These are phyloP conservation scores for Lachancea waltii DNA, from an alignment of 805 yeast genomes.

Conservation along the genomic window DNA sequence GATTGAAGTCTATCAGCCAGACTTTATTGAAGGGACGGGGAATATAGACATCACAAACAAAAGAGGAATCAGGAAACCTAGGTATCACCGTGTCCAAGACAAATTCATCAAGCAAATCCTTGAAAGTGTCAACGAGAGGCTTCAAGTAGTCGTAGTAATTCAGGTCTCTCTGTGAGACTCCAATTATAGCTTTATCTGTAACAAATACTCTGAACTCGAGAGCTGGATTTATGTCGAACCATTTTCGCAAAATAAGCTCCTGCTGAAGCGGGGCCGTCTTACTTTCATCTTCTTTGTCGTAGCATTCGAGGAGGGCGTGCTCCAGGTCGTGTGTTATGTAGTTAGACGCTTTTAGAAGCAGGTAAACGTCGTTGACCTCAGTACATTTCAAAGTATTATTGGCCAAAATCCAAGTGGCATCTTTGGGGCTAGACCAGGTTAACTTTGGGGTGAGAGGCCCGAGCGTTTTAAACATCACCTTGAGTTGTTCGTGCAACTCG, in stretches of 20 bases:
- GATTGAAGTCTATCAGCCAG: conserved; percentile 78
- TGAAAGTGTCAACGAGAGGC: conserved; percentile 43
- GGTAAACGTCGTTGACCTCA: conserved; percentile 66
- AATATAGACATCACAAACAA: conserved; percentile 75
- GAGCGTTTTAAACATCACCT: conserved; percentile 38
- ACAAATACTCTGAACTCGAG: conserved; percentile 88
- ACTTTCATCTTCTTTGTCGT: conserved; percentile 31
- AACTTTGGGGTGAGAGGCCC: conserved; percentile 78
- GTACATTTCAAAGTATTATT: conserved; percentile 69
- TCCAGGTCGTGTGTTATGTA: conserved; percentile 81
- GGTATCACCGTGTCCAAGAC: conserved; percentile 42
- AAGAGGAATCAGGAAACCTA: conserved; percentile 48
- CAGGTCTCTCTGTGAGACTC: conserved; percentile 78
- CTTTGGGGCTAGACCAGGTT: conserved; percentile 97
- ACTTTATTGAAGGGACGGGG: conserved; percentile 66
- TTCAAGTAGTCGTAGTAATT: conserved; percentile 70
- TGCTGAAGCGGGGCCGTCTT: conserved; percentile 32
- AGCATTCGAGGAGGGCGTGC: conserved; percentile 53
- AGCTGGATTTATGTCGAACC: conserved; percentile 83
- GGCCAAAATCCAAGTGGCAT: conserved; percentile 86
- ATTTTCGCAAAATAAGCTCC: conserved; percentile 73
- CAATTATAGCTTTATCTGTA: conserved; percentile 54
- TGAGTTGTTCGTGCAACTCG: conserved; percentile 52
- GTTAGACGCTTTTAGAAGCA: conserved; percentile 79
- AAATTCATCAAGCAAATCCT: conserved; percentile 46